phyloP scores from a whole-genome alignment of 331 rosid species.

The Quercus phellos region DNA sequence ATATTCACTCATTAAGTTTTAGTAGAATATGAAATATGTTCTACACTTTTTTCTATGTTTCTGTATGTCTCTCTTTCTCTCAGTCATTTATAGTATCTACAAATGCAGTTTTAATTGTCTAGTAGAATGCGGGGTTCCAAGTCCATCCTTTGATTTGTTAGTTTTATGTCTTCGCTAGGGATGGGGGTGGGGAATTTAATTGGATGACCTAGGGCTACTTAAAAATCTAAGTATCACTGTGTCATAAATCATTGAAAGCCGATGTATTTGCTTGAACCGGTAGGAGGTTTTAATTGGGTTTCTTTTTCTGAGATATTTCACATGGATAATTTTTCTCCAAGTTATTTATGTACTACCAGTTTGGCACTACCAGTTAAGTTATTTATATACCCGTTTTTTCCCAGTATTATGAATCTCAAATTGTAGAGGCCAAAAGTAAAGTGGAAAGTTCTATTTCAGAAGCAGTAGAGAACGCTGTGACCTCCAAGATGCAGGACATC shows the following conservation, averaged over 20 bases:
- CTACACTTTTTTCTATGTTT: background rate
- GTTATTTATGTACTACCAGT: no score
- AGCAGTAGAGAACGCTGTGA: conserved; percentile 69
- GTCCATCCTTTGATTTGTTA: background rate
- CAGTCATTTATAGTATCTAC: no score
- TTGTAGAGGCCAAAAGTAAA: conserved; percentile 66
- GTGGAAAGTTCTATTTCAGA: conserved; percentile 51
- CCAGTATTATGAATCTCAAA: conserved; percentile 73
- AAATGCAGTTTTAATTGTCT: no score
- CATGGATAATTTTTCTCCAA: no score
- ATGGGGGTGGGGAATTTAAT: background rate
- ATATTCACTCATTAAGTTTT: background rate
- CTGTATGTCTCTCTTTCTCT: background rate
- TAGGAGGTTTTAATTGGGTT: background rate
- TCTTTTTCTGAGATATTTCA: conserved; percentile 6
- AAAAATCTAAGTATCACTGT: background rate
- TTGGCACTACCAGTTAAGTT: no score
- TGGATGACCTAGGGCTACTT: background rate
- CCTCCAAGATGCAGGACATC: conserved; percentile 59
- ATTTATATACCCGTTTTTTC: conserved; percentile 5
- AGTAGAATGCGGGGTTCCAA: no score
- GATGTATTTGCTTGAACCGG: conserved; percentile 4
- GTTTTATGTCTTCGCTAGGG: background rate
- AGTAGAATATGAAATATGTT: background rate
- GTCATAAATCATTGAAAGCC: conserved; percentile 8